Conservation (phyloP, 345 rosid species). For the Lenwebbia sp. region DNA sequence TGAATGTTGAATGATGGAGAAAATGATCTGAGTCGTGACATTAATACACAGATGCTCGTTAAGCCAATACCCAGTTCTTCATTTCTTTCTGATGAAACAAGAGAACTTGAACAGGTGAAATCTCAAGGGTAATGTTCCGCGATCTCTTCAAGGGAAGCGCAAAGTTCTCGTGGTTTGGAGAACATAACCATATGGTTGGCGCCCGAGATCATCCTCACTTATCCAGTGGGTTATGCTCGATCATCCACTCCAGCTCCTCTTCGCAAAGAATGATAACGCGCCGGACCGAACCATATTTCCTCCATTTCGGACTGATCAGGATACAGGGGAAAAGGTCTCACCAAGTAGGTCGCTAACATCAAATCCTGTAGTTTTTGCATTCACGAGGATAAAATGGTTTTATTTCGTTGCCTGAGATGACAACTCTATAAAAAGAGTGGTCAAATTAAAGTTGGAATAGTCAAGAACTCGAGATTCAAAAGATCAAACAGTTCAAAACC, state of each 20-base stretch:
- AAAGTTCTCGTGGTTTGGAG: slow-evolving; percentile 9
- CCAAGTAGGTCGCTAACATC: not conserved
- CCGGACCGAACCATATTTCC: slow-evolving; percentile 5
- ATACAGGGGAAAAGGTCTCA: not conserved
- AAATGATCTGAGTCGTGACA: not conserved
- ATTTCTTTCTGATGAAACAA: not conserved
- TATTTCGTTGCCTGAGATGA: too few species aligned
- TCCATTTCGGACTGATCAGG: not conserved
- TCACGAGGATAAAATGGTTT: too few species aligned
- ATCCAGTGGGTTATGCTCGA: slow-evolving; percentile 1
- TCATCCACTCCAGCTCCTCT: slow-evolving; percentile 1
- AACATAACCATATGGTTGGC: slow-evolving; percentile 21
- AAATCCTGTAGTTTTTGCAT: slow-evolving; percentile 1
- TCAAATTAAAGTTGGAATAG: too few species aligned
- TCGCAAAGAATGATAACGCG: slow-evolving; percentile 8
- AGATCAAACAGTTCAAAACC: too few species aligned
- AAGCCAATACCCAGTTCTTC: not conserved
- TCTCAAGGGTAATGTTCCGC: not conserved
- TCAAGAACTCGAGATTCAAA: too few species aligned
- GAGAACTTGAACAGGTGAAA: not conserved
- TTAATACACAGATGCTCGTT: not conserved
- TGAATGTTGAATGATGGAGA: not conserved
- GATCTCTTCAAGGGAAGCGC: slow-evolving; percentile 1
- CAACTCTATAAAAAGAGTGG: too few species aligned
- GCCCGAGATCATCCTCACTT: slow-evolving; percentile 1